A percentile compares a stretch with the other conserved stretches of the same genome.
Evolutionary conservation across 2,329 filamentous ascomycete genomes (phyloP).

Genomic region (Neoarthrinium moseri): DNA sequence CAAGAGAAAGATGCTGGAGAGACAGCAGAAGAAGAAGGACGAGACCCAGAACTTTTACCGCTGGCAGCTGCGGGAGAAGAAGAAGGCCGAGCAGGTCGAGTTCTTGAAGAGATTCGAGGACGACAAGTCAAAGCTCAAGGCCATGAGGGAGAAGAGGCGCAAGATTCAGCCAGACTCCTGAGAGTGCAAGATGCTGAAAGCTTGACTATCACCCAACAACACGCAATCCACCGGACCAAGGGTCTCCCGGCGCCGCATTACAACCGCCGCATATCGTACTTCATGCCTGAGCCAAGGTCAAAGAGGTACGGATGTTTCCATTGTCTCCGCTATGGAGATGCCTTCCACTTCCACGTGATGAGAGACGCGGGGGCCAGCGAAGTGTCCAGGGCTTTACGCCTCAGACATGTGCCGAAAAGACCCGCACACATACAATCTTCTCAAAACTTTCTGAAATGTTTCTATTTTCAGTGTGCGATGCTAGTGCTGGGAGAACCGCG

Average conservation of each 20-base stretch:
- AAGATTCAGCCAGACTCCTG: slow-evolving; percentile 54
- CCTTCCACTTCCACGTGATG: too few relatives aligned
- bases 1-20: slow-evolving; percentile 59
- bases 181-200: slow-evolving; percentile 17
- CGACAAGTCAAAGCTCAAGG: slow-evolving; percentile 69
- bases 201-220: neutral
- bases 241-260: too few relatives aligned
- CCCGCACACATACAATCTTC: slow-evolving; percentile 66
- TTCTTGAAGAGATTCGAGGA: slow-evolving; percentile 73
- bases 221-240: too few relatives aligned
- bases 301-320: too few relatives aligned
- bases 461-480: slow-evolving; percentile 5
- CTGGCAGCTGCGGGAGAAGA: slow-evolving; percentile 78
- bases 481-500: neutral
- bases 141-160: slow-evolving; percentile 66
- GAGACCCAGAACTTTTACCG: slow-evolving; percentile 75
- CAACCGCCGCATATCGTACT: too few relatives aligned
- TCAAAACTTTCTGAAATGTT: slow-evolving; percentile 56
- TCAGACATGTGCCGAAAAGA: slow-evolving; percentile 52
- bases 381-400: slow-evolving; percentile 27
- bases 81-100: slow-evolving; percentile 71
- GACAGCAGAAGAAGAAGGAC: slow-evolving; percentile 60
- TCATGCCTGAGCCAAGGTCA: too few relatives aligned
- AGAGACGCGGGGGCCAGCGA: slow-evolving; percentile 54
- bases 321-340: too few relatives aligned